Base-by-base conservation (phyloP, 2,329 filamentous ascomycete genomes). In the Pleurostoma richardsiae region DNA sequence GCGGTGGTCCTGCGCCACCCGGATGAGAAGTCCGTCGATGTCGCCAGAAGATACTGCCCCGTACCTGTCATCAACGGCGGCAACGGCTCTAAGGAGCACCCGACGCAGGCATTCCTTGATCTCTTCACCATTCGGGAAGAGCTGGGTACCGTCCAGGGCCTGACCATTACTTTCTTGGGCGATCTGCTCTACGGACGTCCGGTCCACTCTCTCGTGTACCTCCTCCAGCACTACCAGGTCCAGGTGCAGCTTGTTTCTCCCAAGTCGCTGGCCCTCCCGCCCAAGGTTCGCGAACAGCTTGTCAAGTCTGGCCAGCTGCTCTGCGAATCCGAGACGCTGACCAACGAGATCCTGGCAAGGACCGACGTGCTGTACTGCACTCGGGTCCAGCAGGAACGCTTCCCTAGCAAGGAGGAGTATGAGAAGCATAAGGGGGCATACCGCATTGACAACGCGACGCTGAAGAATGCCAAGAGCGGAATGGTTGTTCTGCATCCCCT, bases 81-180 rank as follows among this genome's bases (percentile, higher is more conserved):
- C 43, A 99, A 99, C 65, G 94, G 94, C 53, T 90, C 87, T 69
- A 85, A 89, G 59, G 94, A 99, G 73, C 94, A 99, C 70, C 94
- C 94, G 1, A 99, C 94, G 0, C 94, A 99, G 70, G 94, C 94
- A 0, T 94, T 99, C 79, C 76, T 99, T 27, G 94, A 99, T 61
- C 85, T 99, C 48, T 99, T 96, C 76, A 97, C 94, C 46, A 99
- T 99, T 62, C 89, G 94, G 56, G 94, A 99, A 70, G 94, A 99
- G 69, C 79, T 97, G 6, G 94, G 94, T 53, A 96, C 91, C 0
- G 92, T 97, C 47, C 91, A 92, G 62, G 92, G 92, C 44, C 76
- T 99, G 53, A 97, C 90, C 40, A 95, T 99, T 62, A 99, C 94
- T 43, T 99, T 99, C 67, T 79, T 90, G 40, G 94, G 94, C 59